Percentiles rank a stretch among this genome's conserved stretches.
phyloP scores from a whole-genome alignment of 805 yeast species.

The Metschnikowia baotianmanensis region DNA sequence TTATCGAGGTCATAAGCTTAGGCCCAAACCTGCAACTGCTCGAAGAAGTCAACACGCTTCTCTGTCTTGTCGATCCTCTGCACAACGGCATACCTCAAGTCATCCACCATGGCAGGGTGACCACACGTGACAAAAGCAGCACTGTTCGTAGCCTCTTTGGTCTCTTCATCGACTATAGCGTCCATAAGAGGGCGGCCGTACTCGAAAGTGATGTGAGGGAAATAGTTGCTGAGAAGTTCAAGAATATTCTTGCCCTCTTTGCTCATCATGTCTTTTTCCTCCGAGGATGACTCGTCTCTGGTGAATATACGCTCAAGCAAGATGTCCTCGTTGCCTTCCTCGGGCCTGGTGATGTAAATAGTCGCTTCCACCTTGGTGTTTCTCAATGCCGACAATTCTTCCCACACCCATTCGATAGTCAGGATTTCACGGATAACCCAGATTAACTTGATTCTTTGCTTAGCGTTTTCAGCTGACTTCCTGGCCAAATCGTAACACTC shows the following conservation, averaged over 20 bases:
- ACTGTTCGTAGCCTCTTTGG: slow-evolving; percentile 40
- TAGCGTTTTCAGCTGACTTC: slow-evolving; percentile 19
- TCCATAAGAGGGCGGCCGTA: slow-evolving; percentile 46
- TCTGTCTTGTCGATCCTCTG: slow-evolving; percentile 18
- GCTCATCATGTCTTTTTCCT: slow-evolving; percentile 5
- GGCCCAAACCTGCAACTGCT: slow-evolving; percentile 26
- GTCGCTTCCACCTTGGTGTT: slow-evolving; percentile 14
- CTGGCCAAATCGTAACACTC: slow-evolving; percentile 35
- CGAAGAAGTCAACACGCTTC: slow-evolving; percentile 21
- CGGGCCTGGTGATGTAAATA: slow-evolving; percentile 18
- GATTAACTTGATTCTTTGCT: slow-evolving; percentile 13
- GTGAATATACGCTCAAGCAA: slow-evolving; percentile 10
- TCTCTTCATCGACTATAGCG: slow-evolving; percentile 34
- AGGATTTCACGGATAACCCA: slow-evolving; percentile 19
- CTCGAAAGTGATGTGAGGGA: slow-evolving; percentile 19
- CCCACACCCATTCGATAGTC: slow-evolving; percentile 16
- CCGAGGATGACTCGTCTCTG: slow-evolving; percentile 9
- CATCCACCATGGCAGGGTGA: slow-evolving; percentile 34
- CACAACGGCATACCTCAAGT: slow-evolving; percentile 23
- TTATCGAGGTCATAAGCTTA: background rate
- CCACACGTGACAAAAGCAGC: slow-evolving; percentile 37
- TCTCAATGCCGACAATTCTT: slow-evolving; percentile 13
- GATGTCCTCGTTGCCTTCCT: slow-evolving; percentile 1
- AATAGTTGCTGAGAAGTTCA: slow-evolving; percentile 11
- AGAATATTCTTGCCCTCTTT: slow-evolving; percentile 5